Conservation (phyloP, 78 protist species). For the Dictyostelium brefeldianum region DNA sequence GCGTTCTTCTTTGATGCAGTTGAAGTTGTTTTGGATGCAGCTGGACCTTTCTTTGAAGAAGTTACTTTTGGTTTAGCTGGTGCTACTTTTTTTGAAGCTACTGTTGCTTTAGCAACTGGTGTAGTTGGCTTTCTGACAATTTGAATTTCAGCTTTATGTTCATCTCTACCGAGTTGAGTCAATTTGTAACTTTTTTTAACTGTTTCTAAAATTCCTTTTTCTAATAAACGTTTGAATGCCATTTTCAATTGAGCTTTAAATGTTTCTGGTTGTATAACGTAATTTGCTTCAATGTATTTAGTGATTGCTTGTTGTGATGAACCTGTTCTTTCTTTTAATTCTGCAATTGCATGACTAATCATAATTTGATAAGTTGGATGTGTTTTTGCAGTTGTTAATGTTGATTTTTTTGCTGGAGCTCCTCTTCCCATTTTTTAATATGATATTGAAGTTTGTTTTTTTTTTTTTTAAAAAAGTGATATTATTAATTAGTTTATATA, state of each 20-base stretch:
- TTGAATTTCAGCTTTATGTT: not conserved
- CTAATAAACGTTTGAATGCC: slow-evolving; percentile 13
- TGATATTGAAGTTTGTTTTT: too few relatives aligned
- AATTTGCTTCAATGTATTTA: slow-evolving; percentile 50
- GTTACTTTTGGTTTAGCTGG: too few relatives aligned
- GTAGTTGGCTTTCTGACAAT: too few relatives aligned
- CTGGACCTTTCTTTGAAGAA: not conserved
- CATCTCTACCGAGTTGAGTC: slow-evolving; percentile 14
- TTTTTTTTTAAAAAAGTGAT: too few relatives aligned
- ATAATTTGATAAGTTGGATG: slow-evolving; percentile 57
- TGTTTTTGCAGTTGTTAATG: not conserved
- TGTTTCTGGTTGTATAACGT: not conserved
- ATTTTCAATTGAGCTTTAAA: slow-evolving; percentile 16
- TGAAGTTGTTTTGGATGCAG: too few relatives aligned
- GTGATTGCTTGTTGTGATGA: slow-evolving; percentile 50
- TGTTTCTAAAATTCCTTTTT: not conserved
- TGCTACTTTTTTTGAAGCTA: slow-evolving; percentile 12
- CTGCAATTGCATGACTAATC: slow-evolving; percentile 40
- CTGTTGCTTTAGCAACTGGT: not conserved
- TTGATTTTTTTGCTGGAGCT: too few relatives aligned
- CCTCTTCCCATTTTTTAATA: slow-evolving; percentile 12
- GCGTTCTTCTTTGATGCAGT: too few relatives aligned
- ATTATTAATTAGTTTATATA: too few relatives aligned
- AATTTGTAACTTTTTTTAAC: slow-evolving; percentile 46
- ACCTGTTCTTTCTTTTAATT: slow-evolving; percentile 31